Base-by-base conservation (phyloP, 768 basidiomycete genomes). In the Goffeauzyma gilvescens region DNA sequence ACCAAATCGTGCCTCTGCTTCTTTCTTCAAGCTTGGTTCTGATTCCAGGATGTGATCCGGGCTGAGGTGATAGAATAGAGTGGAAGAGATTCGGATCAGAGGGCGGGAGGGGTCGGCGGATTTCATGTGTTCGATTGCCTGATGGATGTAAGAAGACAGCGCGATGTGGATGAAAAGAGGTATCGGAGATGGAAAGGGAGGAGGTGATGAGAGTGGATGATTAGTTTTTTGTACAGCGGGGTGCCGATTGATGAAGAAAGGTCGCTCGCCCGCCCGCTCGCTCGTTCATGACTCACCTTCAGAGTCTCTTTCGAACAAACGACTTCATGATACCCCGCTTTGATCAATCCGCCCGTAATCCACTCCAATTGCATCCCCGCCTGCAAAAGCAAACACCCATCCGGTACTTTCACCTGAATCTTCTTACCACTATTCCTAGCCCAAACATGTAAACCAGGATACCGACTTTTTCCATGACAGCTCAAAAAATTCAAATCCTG, bases 341-440 rank as follows among this genome's bases (percentile, higher is more conserved):
- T 81, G 58, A 96, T 76, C 22, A 89, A 65, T 0, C 89, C 67
- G 0, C 64, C 66, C 5, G 67, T 64, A 34, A 86, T 67, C 62
- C 84, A 82, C 58, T 93, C 89, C 9, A 96, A 72, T 59, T 96
- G 89, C 63, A 87, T 90, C 30, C 89, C 89, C 2, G 87, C 87
- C 63, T 96, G 89, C 1, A 96, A 84, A 12, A 96, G 73, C 25
- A 96, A 71, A 36, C 76, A 76, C 3, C 79, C 81, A 1, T 72
- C 68, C 1, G 87, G 87, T 38, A 96, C 84, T 55, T 72, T 75
- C 33, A 93, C 87, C 2, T 78, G 69, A 47, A 95, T 83, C 12
- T 83, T 76, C 59, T 81, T 85, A 23, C 89, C 89, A 0, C 79
- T 78, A 56, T 95, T 93, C 27, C 89, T 73, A 12, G 85, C 89